Percentiles rank a stretch among this genome's conserved stretches.
Evolutionary conservation across 2,329 filamentous ascomycete genomes (phyloP).

Genomic region (Fusarium armeniacum): DNA sequence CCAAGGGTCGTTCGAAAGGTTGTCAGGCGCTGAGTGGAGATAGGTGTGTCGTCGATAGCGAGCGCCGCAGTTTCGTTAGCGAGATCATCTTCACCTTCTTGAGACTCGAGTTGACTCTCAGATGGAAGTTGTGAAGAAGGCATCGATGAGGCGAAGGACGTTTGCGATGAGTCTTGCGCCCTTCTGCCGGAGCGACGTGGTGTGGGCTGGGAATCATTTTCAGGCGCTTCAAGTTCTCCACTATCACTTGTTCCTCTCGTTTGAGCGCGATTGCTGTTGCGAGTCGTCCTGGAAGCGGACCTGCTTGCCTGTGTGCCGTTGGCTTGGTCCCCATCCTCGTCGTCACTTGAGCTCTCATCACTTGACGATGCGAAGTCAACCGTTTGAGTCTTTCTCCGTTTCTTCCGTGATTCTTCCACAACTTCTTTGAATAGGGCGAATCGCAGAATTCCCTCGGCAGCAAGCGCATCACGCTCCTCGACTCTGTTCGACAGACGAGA

Average conservation of each 20-base stretch:
- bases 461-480: conserved; percentile 87
- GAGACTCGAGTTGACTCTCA: conserved; percentile 59
- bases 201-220: conserved; percentile 52
- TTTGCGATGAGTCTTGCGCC: conserved; percentile 59
- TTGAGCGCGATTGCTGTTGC: conserved; percentile 42
- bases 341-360: conserved; percentile 70
- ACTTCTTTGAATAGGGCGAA: conserved; percentile 99
- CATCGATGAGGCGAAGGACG: conserved; percentile 83
- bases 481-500: conserved; percentile 88
- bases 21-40: conserved; percentile 74
- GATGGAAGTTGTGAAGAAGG: conserved; percentile 77
- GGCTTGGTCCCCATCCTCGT: conserved; percentile 69
- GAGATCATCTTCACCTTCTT: conserved; percentile 61
- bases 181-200: conserved; percentile 60
- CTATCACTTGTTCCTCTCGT: conserved; percentile 47
- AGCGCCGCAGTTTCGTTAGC: conserved; percentile 59
- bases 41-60: conserved; percentile 62
- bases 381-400: conserved; percentile 79
- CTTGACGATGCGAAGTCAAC: conserved; percentile 71
- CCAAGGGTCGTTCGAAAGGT: conserved; percentile 86
- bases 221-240: conserved; percentile 60
- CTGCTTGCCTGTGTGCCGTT: conserved; percentile 58
- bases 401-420: conserved; percentile 83
- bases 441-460: conserved; percentile 89
- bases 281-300: conserved; percentile 52